These are phyloP conservation scores for Heritiera littoralis DNA, from an alignment of 345 rosid species.

Conservation along the genomic window DNA sequence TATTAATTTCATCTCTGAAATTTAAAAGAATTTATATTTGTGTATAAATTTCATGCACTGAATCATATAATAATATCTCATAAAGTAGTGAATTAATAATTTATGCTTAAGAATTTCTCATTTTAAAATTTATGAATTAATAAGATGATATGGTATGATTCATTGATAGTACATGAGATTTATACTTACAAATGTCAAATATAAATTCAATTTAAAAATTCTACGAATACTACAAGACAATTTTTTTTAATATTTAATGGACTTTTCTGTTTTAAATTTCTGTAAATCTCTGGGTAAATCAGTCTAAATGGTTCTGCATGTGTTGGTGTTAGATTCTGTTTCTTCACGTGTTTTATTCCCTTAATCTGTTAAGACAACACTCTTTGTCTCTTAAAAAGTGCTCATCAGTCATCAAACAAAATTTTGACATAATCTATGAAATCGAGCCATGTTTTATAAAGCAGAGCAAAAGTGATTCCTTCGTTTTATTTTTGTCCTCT, in stretches of 20 bases:
- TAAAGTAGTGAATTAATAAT: no score
- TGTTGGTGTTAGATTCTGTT: slow-evolving; percentile 6
- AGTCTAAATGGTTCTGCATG: slow-evolving; percentile 3
- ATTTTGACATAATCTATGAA: slow-evolving; percentile 4
- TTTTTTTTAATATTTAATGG: neutral
- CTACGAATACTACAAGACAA: no score
- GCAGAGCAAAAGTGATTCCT: neutral
- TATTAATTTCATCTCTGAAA: no score
- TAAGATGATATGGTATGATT: no score
- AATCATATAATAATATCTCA: no score
- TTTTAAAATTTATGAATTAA: no score
- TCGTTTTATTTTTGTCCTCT: neutral
- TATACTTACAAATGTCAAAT: no score
- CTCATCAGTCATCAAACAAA: neutral
- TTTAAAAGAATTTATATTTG: no score
- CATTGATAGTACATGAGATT: no score
- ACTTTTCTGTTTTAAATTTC: neutral
- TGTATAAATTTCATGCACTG: no score
- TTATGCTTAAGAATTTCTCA: no score
- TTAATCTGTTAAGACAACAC: neutral
- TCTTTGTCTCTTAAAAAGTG: neutral
- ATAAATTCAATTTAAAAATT: no score
- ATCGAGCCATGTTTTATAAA: neutral
- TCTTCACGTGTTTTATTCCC: neutral
- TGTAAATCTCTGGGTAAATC: neutral